A percentile compares a stretch with the other conserved stretches of the same genome.
Conservation (phyloP, 805 yeast species). For the Candida schatavii region DNA sequence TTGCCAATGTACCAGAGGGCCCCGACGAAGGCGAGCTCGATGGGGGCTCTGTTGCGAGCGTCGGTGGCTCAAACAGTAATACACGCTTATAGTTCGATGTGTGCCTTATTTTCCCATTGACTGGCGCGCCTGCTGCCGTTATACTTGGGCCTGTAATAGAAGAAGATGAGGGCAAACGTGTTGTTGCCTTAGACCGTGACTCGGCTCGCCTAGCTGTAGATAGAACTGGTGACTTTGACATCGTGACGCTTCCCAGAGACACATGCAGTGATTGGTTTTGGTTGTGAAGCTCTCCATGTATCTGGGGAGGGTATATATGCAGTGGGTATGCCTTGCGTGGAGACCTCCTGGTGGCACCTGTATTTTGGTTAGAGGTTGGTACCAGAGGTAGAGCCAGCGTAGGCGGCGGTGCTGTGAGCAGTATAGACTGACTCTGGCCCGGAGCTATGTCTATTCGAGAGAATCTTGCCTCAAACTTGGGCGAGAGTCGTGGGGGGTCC, state of each 20-base stretch:
- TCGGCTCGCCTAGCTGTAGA: conserved; percentile 22
- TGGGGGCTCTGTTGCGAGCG: not conserved
- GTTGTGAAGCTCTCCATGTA: too few relatives aligned
- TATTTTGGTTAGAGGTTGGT: too few relatives aligned
- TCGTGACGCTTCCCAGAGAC: too few relatives aligned
- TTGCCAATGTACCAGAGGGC: not conserved
- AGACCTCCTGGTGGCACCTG: conserved; percentile 1
- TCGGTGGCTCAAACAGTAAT: not conserved
- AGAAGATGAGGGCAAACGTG: not conserved
- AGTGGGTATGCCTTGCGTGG: conserved; percentile 20
- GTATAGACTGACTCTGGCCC: too few relatives aligned
- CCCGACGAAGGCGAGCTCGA: not conserved
- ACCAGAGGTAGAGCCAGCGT: too few relatives aligned
- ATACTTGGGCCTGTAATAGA: too few relatives aligned
- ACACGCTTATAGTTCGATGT: not conserved
- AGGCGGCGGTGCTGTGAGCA: too few relatives aligned
- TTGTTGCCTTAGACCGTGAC: conserved; percentile 6
- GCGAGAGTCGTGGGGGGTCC: conserved; percentile 11
- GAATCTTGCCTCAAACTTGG: conserved; percentile 29
- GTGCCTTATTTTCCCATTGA: not conserved
- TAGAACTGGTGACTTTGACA: conserved; percentile 8
- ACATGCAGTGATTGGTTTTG: too few relatives aligned
- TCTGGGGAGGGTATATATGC: conserved; percentile 14
- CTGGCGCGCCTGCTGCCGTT: too few relatives aligned
- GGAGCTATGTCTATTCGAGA: conserved; percentile 26